Percentiles rank a stretch among this genome's conserved stretches.
Evolutionary conservation across 768 basidiomycete species (phyloP).

Genomic region (Termitomyces sp.): DNA sequence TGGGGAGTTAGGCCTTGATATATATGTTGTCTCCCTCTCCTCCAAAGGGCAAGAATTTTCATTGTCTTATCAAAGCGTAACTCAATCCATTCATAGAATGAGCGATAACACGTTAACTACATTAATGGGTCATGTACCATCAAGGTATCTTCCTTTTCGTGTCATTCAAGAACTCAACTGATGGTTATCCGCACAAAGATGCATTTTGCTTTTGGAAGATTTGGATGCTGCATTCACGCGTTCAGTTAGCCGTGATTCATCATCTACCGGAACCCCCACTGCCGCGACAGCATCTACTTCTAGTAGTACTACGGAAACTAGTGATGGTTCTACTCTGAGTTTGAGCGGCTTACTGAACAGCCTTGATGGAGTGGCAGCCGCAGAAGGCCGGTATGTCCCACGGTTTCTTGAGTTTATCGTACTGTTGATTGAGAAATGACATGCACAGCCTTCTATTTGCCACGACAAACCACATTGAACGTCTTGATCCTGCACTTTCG

Average conservation of each 20-base stretch:
- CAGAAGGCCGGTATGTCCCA: slow-evolving; percentile 72
- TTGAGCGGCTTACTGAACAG: slow-evolving; percentile 84
- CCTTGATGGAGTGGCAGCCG: slow-evolving; percentile 82
- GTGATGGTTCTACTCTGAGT: slow-evolving; percentile 79
- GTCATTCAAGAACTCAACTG: slow-evolving; percentile 7
- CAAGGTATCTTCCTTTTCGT: slow-evolving; percentile 47
- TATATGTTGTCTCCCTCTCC: slow-evolving; percentile 87
- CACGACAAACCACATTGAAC: slow-evolving; percentile 92
- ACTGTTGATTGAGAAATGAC: slow-evolving; percentile 10
- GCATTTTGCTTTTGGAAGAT: slow-evolving; percentile 92
- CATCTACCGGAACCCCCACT: slow-evolving; percentile 72
- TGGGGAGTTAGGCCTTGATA: slow-evolving; percentile 83
- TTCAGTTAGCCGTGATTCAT: slow-evolving; percentile 76
- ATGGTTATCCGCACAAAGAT: slow-evolving; percentile 41
- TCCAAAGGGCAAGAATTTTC: slow-evolving; percentile 65
- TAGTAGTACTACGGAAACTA: slow-evolving; percentile 39
- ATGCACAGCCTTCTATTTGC: slow-evolving; percentile 73
- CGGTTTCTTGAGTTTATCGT: neutral
- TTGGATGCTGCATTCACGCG: slow-evolving; percentile 91
- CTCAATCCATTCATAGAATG: slow-evolving; percentile 51
- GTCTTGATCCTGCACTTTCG: slow-evolving; percentile 84
- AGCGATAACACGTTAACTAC: slow-evolving; percentile 86
- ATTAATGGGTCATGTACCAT: slow-evolving; percentile 85
- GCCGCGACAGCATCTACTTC: slow-evolving; percentile 38
- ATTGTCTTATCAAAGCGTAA: slow-evolving; percentile 3